Conservation (phyloP, 169 alveolate genomes). For the Eimeria sp. region DNA sequence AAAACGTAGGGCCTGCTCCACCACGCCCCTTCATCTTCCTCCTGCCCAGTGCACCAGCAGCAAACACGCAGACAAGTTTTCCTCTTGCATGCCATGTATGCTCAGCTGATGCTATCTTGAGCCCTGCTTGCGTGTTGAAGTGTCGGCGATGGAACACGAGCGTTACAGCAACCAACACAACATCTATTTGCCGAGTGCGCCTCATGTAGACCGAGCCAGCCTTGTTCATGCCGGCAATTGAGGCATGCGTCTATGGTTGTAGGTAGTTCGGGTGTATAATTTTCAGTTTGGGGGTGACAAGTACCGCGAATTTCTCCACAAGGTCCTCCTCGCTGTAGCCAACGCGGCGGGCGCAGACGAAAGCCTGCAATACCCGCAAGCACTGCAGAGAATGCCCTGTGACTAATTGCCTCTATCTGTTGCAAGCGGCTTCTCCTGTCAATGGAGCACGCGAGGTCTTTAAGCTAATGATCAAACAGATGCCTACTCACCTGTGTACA, state of each 20-base stretch:
- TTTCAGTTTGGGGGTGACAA: neutral
- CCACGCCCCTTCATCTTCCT: slow-evolving; percentile 48
- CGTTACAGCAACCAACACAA: neutral
- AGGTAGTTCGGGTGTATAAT: neutral
- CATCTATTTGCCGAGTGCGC: neutral
- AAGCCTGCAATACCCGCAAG: slow-evolving; percentile 1
- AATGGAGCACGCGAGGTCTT: neutral
- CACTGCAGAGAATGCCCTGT: neutral
- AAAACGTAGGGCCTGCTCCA: slow-evolving; percentile 61
- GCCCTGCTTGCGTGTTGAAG: neutral
- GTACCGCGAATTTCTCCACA: slow-evolving; percentile 13
- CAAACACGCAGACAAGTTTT: neutral
- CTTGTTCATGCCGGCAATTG: neutral
- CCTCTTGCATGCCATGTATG: neutral
- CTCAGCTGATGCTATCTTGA: neutral
- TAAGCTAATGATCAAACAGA: neutral
- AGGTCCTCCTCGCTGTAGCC: slow-evolving; percentile 73
- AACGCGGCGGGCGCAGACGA: slow-evolving; percentile 65
- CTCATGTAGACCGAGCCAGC: neutral
- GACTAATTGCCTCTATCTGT: neutral
- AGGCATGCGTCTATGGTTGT: neutral
- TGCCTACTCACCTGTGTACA: neutral
- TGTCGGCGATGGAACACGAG: neutral
- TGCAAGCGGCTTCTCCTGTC: neutral
- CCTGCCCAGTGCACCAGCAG: slow-evolving; percentile 11